Percentiles rank a stretch among this genome's conserved stretches.
phyloP scores from a whole-genome alignment of 2,329 filamentous ascomycete species.

The Bipolaris bicolor region DNA sequence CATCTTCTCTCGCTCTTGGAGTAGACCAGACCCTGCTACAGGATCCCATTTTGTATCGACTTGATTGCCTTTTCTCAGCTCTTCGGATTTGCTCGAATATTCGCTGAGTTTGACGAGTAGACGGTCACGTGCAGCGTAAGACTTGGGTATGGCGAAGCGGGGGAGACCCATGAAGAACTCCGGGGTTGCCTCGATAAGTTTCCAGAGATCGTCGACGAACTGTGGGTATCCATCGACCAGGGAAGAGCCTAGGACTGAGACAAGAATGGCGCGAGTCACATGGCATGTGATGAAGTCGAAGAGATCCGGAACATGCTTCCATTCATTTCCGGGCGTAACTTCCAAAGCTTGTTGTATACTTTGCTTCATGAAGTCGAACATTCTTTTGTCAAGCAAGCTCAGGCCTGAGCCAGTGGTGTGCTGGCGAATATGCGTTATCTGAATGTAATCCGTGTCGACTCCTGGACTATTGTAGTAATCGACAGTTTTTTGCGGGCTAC shows the following conservation, averaged over 20 bases:
- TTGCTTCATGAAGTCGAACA: slow-evolving; percentile 14
- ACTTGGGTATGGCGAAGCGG: slow-evolving; percentile 12
- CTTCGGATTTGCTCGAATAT: slow-evolving; percentile 13
- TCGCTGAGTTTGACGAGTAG: slow-evolving; percentile 16
- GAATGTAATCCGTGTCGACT: slow-evolving; percentile 16
- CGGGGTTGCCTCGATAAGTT: slow-evolving; percentile 23
- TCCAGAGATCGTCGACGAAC: slow-evolving; percentile 22
- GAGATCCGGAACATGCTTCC: slow-evolving; percentile 21
- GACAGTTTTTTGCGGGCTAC: slow-evolving; percentile 20
- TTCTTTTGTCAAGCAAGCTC: slow-evolving; percentile 11
- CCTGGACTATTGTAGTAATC: slow-evolving; percentile 20
- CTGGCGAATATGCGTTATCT: slow-evolving; percentile 21
- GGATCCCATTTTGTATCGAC: slow-evolving; percentile 18
- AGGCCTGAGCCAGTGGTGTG: slow-evolving; percentile 17
- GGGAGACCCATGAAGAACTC: slow-evolving; percentile 23
- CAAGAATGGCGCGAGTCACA: slow-evolving; percentile 12
- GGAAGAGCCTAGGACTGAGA: slow-evolving; percentile 17
- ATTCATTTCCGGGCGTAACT: background rate
- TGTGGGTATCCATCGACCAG: slow-evolving; percentile 14
- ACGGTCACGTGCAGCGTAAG: slow-evolving; percentile 21
- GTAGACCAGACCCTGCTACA: slow-evolving; percentile 15
- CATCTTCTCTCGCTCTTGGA: slow-evolving; percentile 25
- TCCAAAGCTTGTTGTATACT: slow-evolving; percentile 10
- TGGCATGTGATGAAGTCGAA: slow-evolving; percentile 18
- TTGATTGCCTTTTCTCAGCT: background rate